Conservation (phyloP, 495 filamentous ascomycete genomes). For the Aspergillus diversus region DNA sequence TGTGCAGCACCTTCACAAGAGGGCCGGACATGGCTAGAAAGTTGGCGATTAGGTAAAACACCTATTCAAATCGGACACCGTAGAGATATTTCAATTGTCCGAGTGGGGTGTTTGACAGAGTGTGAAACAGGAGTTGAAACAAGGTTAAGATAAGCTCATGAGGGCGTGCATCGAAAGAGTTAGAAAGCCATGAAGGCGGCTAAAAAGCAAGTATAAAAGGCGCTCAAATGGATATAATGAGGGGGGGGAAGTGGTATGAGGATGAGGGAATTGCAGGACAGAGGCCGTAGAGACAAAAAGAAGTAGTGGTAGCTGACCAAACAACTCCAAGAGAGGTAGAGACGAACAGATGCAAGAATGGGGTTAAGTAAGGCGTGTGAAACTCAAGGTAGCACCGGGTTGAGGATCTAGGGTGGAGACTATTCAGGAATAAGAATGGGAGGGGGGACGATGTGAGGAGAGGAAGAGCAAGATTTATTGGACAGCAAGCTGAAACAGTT, state of each 20-base stretch:
- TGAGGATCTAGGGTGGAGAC: constrained; percentile 21
- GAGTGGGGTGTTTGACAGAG: constrained; percentile 4
- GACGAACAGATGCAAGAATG: constrained; percentile 6
- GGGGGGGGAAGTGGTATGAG: neutral
- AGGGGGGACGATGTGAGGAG: constrained; percentile 6
- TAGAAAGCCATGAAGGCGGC: constrained; percentile 15
- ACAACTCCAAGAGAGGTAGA: too few relatives aligned
- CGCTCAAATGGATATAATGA: constrained; percentile 1
- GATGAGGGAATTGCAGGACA: neutral
- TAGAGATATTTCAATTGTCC: neutral
- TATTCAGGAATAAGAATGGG: neutral
- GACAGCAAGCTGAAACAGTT: constrained; percentile 8
- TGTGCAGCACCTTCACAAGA: constrained; percentile 49
- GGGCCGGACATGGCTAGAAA: constrained; percentile 41
- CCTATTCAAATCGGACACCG: neutral
- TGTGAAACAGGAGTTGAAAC: constrained; percentile 6
- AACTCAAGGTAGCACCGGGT: constrained; percentile 27
- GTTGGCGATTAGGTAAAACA: neutral
- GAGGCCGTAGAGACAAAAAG: neutral
- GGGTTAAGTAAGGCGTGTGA: constrained; percentile 21
- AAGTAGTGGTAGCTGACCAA: neutral
- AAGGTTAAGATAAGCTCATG: constrained; percentile 25
- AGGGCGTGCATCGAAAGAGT: constrained; percentile 11
- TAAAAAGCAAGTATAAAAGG: constrained; percentile 15
- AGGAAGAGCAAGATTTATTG: neutral